Evolutionary conservation across 345 rosid genomes (phyloP), one percentile per base, ranked within the genome.

Genomic region (Eucalyptus camaldulensis): DNA sequence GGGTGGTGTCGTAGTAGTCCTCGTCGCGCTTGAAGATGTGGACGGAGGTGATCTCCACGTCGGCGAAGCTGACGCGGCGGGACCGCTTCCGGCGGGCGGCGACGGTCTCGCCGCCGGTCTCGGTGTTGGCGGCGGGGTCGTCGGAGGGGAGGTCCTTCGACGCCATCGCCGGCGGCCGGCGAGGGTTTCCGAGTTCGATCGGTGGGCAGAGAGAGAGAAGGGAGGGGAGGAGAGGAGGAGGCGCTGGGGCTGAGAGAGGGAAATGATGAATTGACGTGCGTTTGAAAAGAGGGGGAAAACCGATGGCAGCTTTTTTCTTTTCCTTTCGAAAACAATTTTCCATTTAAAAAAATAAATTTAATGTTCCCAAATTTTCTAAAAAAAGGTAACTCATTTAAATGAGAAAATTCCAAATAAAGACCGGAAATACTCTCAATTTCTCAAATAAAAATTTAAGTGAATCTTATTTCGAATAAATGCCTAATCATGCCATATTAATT

Each of bases 51-150:
- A 98, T 95, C 90, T 97, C 99, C 24, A 95, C 93, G 93, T 98
- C 98, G 29, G 98, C 99, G 88, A 98, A 98, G 95, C 99, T 97
- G 89, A 98, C 99, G 81, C 99, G 96, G 87, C 99, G 94, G 87
- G 94, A 91, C 17, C 98, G 97, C 90, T 95, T 97, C 92, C 91
- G 91, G 56, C 92, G 92, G 56, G 92, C 91, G 3, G 97, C 99
- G 45, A 94, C 72, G 49, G 96, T 94, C 89, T 95, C 98, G 69
- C 95, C 97, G 72, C 95, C 98, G 43, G 98, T 95, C 88, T 91
- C 97, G 86, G 92, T 93, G 94, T 91, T 88, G 88, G 90, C 89
- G 29, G 91, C 92, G 51, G 88, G 90, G 31, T 90, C 92, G 65
- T 95, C 95, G 47, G 92, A 94, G 12, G 90, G 94, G 65, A 54